Evolutionary conservation across 768 basidiomycete genomes (phyloP).

Genomic region (Lactarius sp.): DNA sequence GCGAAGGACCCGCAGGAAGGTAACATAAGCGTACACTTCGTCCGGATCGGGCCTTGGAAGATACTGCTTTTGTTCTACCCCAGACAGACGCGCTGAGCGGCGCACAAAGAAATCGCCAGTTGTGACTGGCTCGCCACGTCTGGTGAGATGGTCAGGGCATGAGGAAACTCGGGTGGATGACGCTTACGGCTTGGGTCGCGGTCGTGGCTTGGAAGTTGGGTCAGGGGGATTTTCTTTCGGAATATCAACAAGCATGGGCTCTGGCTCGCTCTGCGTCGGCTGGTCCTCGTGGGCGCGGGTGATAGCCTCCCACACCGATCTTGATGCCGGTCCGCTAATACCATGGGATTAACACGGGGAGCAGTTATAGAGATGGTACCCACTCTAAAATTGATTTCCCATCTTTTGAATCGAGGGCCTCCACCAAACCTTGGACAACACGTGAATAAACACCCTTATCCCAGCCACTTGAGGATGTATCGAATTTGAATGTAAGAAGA

Average conservation of each 20-base stretch:
- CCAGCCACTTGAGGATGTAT: constrained; percentile 3
- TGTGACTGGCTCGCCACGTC: background rate
- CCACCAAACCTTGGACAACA: background rate
- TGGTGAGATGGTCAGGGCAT: background rate
- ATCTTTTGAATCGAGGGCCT: background rate
- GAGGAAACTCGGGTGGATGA: background rate
- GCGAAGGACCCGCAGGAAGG: background rate
- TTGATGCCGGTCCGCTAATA: constrained; percentile 14
- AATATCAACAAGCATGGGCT: background rate
- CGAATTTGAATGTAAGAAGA: constrained; percentile 19
- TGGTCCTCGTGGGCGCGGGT: background rate
- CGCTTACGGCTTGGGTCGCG: constrained; percentile 9
- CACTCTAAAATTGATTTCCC: constrained; percentile 12
- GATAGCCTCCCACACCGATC: constrained; percentile 14
- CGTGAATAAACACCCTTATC: background rate
- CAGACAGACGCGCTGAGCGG: constrained; percentile 24
- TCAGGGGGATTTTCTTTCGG: constrained; percentile 1
- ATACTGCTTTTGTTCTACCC: background rate
- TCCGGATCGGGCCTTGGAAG: constrained; percentile 22
- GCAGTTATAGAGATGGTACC: background rate
- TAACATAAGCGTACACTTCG: constrained; percentile 19
- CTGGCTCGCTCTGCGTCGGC: background rate
- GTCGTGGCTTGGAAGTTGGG: constrained; percentile 1
- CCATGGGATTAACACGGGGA: background rate
- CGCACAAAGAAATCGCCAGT: constrained; percentile 6